These are phyloP conservation scores for Sclerospora graminicola DNA, from an alignment of 352 stramenopile genomes.

Conservation along the genomic window DNA sequence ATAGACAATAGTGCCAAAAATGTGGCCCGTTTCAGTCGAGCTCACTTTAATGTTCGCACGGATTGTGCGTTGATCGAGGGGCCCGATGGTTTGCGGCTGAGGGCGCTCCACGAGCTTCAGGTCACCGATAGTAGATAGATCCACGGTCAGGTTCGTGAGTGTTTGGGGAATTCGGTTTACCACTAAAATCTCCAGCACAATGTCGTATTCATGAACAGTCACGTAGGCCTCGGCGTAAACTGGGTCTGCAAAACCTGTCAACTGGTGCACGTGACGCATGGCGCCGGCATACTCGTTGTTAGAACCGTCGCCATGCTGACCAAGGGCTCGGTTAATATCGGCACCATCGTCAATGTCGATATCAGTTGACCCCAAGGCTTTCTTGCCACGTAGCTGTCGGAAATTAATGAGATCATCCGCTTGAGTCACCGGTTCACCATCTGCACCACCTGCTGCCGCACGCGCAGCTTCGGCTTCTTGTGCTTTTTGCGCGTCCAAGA, in stretches of 20 bases:
- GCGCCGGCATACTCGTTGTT: conserved; percentile 85
- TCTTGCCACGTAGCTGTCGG: conserved; percentile 90
- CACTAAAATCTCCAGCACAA: conserved; percentile 98
- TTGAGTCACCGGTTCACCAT: conserved; percentile 54
- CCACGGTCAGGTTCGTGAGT: conserved; percentile 97
- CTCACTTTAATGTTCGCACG: conserved; percentile 99
- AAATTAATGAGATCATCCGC: conserved; percentile 98
- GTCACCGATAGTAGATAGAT: conserved; percentile 98
- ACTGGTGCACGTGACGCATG: conserved; percentile 96
- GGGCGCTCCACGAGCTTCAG: conserved; percentile 99
- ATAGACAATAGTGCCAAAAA: conserved; percentile 99
- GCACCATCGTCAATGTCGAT: conserved; percentile 98
- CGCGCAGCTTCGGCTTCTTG: conserved; percentile 47
- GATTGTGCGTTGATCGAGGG: conserved; percentile 94
- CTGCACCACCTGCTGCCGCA: conserved; percentile 22
- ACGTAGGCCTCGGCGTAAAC: conserved; percentile 99
- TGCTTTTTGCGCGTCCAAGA: conserved; percentile 69
- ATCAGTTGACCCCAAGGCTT: conserved; percentile 88
- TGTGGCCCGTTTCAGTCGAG: conserved; percentile 99
- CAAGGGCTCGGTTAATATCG: conserved; percentile 92
- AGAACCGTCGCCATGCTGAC: conserved; percentile 60
- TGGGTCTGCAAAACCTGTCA: conserved; percentile 98
- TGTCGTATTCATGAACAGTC: conserved; percentile 99
- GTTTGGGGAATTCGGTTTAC: conserved; percentile 98
- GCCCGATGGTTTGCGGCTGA: conserved; percentile 95